Conservation (phyloP, 225 moss, liverwort and hornwort species). For the Pseudoscleropodium purum region DNA sequence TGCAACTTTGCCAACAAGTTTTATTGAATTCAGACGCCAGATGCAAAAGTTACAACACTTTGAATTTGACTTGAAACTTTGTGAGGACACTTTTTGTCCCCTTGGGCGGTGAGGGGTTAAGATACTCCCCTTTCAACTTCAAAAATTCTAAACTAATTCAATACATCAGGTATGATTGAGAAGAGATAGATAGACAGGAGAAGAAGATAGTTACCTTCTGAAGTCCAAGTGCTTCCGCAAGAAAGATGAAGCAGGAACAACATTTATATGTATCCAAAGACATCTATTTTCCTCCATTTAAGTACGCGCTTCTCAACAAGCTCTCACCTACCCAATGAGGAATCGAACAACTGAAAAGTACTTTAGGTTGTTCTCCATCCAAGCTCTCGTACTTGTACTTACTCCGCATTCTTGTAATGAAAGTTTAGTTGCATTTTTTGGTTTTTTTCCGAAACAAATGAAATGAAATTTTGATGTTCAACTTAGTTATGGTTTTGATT, state of each 20-base stretch:
- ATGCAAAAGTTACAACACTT: no score
- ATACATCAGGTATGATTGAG: rapidly evolving
- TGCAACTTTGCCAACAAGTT: no score
- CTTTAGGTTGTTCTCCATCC: background rate
- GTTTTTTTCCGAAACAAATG: no score
- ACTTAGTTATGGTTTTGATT: background rate
- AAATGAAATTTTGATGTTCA: no score
- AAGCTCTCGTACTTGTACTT: background rate
- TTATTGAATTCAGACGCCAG: no score
- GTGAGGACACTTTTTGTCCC: no score
- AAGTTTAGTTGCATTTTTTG: background rate
- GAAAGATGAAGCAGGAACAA: background rate
- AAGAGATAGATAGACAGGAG: background rate
- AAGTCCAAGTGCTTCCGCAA: background rate
- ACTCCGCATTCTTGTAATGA: background rate
- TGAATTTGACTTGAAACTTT: no score
- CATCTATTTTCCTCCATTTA: background rate
- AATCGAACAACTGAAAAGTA: background rate
- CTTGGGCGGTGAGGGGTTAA: rapidly evolving
- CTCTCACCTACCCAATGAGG: background rate
- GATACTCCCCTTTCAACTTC: background rate
- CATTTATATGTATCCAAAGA: background rate
- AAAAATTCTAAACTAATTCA: background rate
- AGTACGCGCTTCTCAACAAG: background rate
- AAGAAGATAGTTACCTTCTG: background rate